These are phyloP conservation scores for Gossypium bickii DNA, from an alignment of 345 rosid species.

Conservation along the genomic window DNA sequence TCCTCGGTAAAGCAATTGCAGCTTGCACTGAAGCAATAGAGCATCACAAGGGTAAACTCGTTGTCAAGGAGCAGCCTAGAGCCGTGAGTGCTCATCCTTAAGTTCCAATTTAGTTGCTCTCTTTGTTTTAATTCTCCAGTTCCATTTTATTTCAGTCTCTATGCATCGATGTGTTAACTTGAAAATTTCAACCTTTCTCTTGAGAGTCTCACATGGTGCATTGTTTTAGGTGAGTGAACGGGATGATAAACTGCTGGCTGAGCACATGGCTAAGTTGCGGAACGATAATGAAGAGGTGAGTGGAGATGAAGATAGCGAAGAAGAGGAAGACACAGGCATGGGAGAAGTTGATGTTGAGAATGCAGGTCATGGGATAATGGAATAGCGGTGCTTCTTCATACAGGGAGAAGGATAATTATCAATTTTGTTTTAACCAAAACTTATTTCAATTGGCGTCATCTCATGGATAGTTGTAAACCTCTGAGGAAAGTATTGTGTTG, in stretches of 20 bases:
- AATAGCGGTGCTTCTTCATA: conserved; percentile 29
- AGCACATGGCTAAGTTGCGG: conserved; percentile 87
- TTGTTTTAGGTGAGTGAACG: conserved; percentile 88
- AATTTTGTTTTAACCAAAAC: not conserved
- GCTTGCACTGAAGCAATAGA: conserved; percentile 84
- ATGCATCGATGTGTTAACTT: not conserved
- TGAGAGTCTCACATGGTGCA: conserved; percentile 14
- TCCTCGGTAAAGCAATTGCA: conserved; percentile 63
- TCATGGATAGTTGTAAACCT: not conserved
- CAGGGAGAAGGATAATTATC: not conserved
- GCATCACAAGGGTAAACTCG: conserved; percentile 81
- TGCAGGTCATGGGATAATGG: conserved; percentile 47
- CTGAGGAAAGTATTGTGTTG: not conserved
- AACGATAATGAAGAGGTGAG: conserved; percentile 78
- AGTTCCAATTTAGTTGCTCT: not conserved
- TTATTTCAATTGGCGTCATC: not conserved
- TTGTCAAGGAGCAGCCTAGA: conserved; percentile 84
- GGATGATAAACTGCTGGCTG: conserved; percentile 89
- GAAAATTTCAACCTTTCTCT: not conserved
- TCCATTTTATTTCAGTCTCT: not conserved
- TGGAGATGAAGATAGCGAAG: conserved; percentile 94
- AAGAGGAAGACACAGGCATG: conserved; percentile 94
- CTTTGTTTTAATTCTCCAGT: not conserved
- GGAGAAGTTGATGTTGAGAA: conserved; percentile 80
- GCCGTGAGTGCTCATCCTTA: conserved; percentile 55